Base-by-base conservation (phyloP, 1,284 basidiomycete species). In the Grifola frondosa region DNA sequence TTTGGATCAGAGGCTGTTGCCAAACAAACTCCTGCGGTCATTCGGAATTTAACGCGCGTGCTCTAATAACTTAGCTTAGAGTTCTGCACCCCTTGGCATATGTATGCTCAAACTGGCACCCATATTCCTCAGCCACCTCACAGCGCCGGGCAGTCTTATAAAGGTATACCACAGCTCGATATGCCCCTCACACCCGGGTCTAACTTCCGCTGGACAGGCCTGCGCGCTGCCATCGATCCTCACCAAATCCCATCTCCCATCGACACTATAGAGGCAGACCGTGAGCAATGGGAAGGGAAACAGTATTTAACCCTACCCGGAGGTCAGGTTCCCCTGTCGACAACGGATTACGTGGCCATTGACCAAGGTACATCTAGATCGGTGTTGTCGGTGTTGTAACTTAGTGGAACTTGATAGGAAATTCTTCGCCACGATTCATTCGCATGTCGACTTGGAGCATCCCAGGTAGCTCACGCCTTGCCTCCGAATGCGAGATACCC, bases 171-270 rank as follows among this genome's bases (percentile, higher is more conserved):
- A 30, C 3, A n/a, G n/a, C n/a, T 20, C n/a, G 15, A 29, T 36
- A 16, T 17, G 13, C 9, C 33, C 35, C 21, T 32, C 20, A 30
- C 21, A 20, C 29, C 21, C 16, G 16, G 10, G 29, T 26, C 21
- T 37, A 29, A 38, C 40, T 3, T 12, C 32, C 21, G 8, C 6
- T 40, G 15, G 34, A 11, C 55, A 86, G 88, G 88, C 46, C 69
- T 88, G 33, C 81, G 92, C 32, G 80, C 88, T 31, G 84, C 87
- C 52, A 94, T 99, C 57, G 91, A 97, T 63, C 86, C 90, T 4
- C 80, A 76, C 52, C 93, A 97, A 64, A 87, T 99, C 37, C 97
- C 97, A 6, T 94, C 92, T 7, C 90, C 93, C 11, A 84, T 93
- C 21, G 87, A 91, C 44, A 76, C 84, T 11, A 84, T 91, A 52